A percentile compares a stretch with the other conserved stretches of the same genome.
phyloP scores from a whole-genome alignment of 2,329 filamentous ascomycete species.

The Aspergillus eucalypticola region DNA sequence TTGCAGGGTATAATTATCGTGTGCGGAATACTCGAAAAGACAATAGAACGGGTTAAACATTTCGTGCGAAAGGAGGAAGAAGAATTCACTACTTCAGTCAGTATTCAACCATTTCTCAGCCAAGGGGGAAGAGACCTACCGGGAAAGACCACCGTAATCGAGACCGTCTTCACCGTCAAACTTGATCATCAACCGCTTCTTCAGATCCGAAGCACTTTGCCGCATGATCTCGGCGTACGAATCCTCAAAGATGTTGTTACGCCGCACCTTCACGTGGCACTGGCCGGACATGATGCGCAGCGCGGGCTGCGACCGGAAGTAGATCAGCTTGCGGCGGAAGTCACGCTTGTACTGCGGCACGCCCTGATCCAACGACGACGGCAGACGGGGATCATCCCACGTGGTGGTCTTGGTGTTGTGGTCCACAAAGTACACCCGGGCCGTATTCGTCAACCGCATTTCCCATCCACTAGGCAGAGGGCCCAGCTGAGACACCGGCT shows the following conservation, averaged over 20 bases:
- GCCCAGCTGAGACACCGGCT: conserved; percentile 94
- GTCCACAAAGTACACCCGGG: conserved; percentile 96
- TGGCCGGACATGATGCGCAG: conserved; percentile 94
- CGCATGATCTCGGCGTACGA: conserved; percentile 98
- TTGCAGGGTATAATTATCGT: conserved; percentile 99
- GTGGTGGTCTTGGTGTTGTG: conserved; percentile 99
- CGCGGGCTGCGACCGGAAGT: conserved; percentile 97
- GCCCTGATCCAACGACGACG: conserved; percentile 94
- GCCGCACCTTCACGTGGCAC: conserved; percentile 95
- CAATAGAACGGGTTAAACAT: conserved; percentile 99
- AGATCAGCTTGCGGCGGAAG: conserved; percentile 96
- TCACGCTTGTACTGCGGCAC: conserved; percentile 99
- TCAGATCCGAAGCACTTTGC: conserved; percentile 90
- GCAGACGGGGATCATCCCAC: conserved; percentile 94
- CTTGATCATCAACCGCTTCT: conserved; percentile 99
- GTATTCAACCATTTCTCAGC: conserved; percentile 12
- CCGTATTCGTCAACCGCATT: conserved; percentile 98
- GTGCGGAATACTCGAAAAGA: conserved; percentile 97
- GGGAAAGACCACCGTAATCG: conserved; percentile 94
- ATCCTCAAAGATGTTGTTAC: conserved; percentile 97
- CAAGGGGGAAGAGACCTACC: conserved; percentile 45
- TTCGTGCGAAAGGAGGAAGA: conserved; percentile 97
- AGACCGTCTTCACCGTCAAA: conserved; percentile 98
- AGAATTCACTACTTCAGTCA: conserved; percentile 76
- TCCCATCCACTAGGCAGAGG: conserved; percentile 97